Conservation (phyloP, 78 protist genomes). For the Acrasis kona region DNA sequence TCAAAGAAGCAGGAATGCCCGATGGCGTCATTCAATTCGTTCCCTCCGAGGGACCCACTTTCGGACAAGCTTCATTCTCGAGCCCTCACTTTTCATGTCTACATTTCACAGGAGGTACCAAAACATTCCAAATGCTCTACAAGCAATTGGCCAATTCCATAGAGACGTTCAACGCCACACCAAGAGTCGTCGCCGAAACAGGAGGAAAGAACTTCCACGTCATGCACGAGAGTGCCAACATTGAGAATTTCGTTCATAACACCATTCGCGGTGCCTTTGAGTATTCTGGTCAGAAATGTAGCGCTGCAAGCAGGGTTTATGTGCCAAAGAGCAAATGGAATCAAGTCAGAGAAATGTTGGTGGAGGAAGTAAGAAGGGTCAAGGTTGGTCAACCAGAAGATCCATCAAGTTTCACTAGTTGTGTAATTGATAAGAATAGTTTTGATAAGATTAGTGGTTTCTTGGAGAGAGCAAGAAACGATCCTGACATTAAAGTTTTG, state of each 20-base stretch:
- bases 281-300: constrained; percentile 91
- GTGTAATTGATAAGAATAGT: constrained; percentile 80
- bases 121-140: constrained; percentile 55
- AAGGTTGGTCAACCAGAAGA: constrained; percentile 61
- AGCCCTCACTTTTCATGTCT: too few relatives aligned
- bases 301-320: constrained; percentile 81
- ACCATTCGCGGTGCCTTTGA: constrained; percentile 80
- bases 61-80: constrained; percentile 26
- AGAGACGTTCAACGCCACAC: constrained; percentile 47
- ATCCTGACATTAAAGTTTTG: constrained; percentile 43
- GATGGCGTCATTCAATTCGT: constrained; percentile 85
- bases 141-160: constrained; percentile 48
- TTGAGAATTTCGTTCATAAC: not conserved
- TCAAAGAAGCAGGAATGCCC: constrained; percentile 91
- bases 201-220: constrained; percentile 95
- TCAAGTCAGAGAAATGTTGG: constrained; percentile 36
- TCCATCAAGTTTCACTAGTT: constrained; percentile 45
- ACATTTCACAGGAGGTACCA: constrained; percentile 88
- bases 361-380: constrained; percentile 14
- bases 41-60: constrained; percentile 37
- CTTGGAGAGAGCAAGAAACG: constrained; percentile 69
- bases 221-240: constrained; percentile 52
- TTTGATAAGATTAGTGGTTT: constrained; percentile 55
- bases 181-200: constrained; percentile 88
- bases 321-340: constrained; percentile 66